Conservation (phyloP, 2,329 filamentous ascomycete genomes). For the Verticillium tricorpus region DNA sequence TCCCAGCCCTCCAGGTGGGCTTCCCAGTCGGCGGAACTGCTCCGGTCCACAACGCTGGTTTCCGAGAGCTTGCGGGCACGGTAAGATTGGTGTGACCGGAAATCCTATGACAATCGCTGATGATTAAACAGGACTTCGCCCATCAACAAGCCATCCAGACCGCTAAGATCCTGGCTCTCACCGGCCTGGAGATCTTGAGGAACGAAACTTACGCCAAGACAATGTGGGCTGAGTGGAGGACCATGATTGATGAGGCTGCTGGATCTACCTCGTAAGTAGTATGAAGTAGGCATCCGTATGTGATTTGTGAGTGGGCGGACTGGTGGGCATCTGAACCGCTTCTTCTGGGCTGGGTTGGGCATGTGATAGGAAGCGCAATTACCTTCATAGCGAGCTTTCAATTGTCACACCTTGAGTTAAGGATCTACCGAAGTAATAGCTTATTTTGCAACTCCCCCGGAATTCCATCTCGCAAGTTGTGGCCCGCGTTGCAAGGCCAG, state of each 20-base stretch:
- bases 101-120: background rate
- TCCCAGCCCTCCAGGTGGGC: constrained; percentile 9
- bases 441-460: too few species aligned
- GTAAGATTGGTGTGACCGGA: background rate
- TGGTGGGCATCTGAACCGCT: too few species aligned
- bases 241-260: constrained; percentile 7
- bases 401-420: too few species aligned
- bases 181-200: constrained; percentile 8
- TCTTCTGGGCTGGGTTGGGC: too few species aligned
- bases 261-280: background rate
- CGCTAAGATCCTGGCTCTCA: constrained; percentile 9
- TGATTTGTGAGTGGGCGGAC: too few species aligned
- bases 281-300: too few species aligned
- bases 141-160: constrained; percentile 7
- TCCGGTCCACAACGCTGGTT: constrained; percentile 10
- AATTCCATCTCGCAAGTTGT: too few species aligned
- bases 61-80: constrained; percentile 7
- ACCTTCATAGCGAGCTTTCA: too few species aligned
- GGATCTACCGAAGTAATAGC: too few species aligned
- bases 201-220: constrained; percentile 9
- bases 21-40: constrained; percentile 7
- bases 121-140: constrained; percentile 5
- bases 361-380: too few species aligned
- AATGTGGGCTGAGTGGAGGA: constrained; percentile 9
- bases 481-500: too few species aligned